Evolutionary conservation across 2,329 filamentous ascomycete species (phyloP).

Genomic region (Microsporum audouinii): DNA sequence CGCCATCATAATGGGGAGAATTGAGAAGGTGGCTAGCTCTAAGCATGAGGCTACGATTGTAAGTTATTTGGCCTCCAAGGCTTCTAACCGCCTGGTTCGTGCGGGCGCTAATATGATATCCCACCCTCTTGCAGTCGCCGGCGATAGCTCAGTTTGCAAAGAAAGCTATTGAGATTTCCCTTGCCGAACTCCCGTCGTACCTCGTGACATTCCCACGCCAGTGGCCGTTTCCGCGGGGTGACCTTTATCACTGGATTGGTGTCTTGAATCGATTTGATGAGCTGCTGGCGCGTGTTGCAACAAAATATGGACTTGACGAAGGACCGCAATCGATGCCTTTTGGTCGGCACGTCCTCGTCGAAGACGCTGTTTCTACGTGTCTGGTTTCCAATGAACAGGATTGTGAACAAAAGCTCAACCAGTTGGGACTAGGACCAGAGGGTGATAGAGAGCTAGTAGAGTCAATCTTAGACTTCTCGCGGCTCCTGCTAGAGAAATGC

Average conservation of each 20-base stretch:
- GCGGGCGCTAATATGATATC: constrained; percentile 18
- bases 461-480: constrained; percentile 70
- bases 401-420: constrained; percentile 43
- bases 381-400: constrained; percentile 44
- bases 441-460: constrained; percentile 74
- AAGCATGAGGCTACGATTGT: constrained; percentile 43
- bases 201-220: constrained; percentile 70
- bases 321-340: constrained; percentile 75
- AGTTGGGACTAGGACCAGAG: constrained; percentile 56
- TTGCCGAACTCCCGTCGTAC: constrained; percentile 65
- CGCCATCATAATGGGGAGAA: constrained; percentile 39
- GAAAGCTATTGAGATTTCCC: constrained; percentile 53
- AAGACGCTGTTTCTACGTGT: constrained; percentile 48
- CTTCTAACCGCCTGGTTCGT: constrained; percentile 5
- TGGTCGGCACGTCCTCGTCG: constrained; percentile 29
- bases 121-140: constrained; percentile 54
- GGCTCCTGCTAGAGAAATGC: constrained; percentile 82
- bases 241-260: constrained; percentile 96
- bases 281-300: constrained; percentile 70
- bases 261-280: constrained; percentile 87
- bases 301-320: constrained; percentile 64
- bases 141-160: constrained; percentile 74
- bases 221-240: constrained; percentile 93
- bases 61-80: constrained; percentile 18
- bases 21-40: constrained; percentile 42